phyloP scores from a whole-genome alignment of 306 rosid genomes.

The Ammopiptanthus mongolicus region DNA sequence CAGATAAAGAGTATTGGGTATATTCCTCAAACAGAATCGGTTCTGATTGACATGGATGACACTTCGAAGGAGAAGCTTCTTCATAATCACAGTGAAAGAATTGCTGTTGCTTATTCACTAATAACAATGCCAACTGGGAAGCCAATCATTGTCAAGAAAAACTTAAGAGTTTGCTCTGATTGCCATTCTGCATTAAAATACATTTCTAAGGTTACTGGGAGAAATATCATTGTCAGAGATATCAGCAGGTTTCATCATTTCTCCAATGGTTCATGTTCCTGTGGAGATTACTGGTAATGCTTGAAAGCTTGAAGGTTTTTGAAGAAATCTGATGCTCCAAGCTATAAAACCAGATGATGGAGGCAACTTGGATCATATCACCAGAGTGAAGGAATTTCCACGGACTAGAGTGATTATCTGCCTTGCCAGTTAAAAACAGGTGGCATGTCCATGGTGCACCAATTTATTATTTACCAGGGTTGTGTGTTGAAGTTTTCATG shows the following conservation, averaged over 20 bases:
- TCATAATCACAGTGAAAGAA: conserved; percentile 54
- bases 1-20: conserved; percentile 47
- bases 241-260: conserved; percentile 56
- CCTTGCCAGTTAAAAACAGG: not conserved
- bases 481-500: not conserved
- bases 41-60: conserved; percentile 41
- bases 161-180: conserved; percentile 47
- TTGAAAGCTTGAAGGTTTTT: not conserved
- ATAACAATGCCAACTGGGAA: conserved; percentile 34
- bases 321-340: not conserved
- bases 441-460: not conserved
- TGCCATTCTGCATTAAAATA: conserved; percentile 51
- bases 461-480: not conserved
- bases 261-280: conserved; percentile 40
- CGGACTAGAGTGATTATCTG: not conserved
- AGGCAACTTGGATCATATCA: too few relatives aligned
- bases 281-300: conserved; percentile 53
- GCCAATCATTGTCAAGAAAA: conserved; percentile 56
- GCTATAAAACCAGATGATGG: not conserved
- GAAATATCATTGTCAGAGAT: conserved; percentile 47
- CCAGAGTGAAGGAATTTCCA: not conserved
- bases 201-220: conserved; percentile 42
- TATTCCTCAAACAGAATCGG: conserved; percentile 35
- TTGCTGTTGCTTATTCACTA: conserved; percentile 50
- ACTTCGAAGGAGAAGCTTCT: conserved; percentile 38